These are phyloP conservation scores for Dovyalis caffra DNA, from an alignment of 345 rosid species.

Conservation along the genomic window DNA sequence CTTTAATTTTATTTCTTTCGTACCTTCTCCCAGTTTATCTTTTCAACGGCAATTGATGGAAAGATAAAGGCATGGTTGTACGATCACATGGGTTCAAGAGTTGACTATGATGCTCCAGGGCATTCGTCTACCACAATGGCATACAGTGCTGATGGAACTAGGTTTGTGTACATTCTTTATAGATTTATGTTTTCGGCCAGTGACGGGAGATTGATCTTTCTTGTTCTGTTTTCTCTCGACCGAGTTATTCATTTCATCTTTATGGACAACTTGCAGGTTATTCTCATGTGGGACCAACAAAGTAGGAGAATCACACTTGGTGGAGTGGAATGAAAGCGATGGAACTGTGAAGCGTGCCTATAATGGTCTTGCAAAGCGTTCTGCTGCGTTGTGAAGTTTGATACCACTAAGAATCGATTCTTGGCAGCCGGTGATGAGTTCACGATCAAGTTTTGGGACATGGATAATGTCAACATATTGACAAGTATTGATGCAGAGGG, in stretches of 20 bases:
- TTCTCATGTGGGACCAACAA: constrained; percentile 84
- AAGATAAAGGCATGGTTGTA: constrained; percentile 88
- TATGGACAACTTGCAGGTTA: constrained; percentile 39
- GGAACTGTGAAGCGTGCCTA: constrained; percentile 63
- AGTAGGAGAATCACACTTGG: constrained; percentile 74
- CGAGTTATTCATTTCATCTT: constrained; percentile 11
- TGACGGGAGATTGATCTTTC: constrained; percentile 10
- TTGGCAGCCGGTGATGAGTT: constrained; percentile 89
- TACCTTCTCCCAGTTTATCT: constrained; percentile 52
- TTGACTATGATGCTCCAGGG: constrained; percentile 83
- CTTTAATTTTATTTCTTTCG: constrained; percentile 4
- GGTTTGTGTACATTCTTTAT: constrained; percentile 40
- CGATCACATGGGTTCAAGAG: constrained; percentile 67
- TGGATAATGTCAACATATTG: constrained; percentile 56
- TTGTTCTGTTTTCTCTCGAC: constrained; percentile 1
- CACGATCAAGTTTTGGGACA: constrained; percentile 78
- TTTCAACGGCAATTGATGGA: constrained; percentile 77
- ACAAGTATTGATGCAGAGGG: constrained; percentile 74
- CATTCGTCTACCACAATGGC: constrained; percentile 71
- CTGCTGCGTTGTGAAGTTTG: constrained; percentile 75
- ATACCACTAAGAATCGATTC: constrained; percentile 72
- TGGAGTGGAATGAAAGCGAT: constrained; percentile 93
- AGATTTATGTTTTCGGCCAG: constrained; percentile 4
- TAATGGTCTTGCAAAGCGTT: constrained; percentile 68
- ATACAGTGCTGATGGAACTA: constrained; percentile 78